Evolutionary conservation across 2,329 filamentous ascomycete species (phyloP).

Genomic region (Claviceps pusilla): DNA sequence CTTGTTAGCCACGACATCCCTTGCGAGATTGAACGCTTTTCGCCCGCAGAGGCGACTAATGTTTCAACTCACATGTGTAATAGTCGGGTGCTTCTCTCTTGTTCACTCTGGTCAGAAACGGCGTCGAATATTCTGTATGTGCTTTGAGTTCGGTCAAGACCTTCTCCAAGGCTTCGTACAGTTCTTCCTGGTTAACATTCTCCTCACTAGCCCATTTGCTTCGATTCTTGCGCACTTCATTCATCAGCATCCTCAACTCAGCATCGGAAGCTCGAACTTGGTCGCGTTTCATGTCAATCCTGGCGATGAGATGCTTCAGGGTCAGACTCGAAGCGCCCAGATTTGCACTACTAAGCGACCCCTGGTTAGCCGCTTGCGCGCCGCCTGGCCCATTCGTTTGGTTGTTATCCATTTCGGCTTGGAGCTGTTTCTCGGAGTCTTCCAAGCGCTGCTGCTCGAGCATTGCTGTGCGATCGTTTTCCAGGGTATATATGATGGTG

Average conservation of each 20-base stretch:
- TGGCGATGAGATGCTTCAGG: constrained; percentile 88
- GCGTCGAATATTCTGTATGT: constrained; percentile 92
- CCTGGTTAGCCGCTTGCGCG: constrained; percentile 52
- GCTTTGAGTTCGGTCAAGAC: constrained; percentile 94
- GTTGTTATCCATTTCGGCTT: constrained; percentile 74
- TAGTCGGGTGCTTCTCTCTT: constrained; percentile 96
- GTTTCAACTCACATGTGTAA: constrained; percentile 56
- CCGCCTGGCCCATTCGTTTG: constrained; percentile 31
- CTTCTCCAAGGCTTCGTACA: constrained; percentile 94
- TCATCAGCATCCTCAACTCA: constrained; percentile 82
- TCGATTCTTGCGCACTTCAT: constrained; percentile 91
- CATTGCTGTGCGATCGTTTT: constrained; percentile 93
- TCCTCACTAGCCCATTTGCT: constrained; percentile 99
- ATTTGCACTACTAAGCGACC: constrained; percentile 83
- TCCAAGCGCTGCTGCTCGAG: constrained; percentile 92
- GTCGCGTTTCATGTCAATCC: constrained; percentile 84
- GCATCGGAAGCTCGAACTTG: constrained; percentile 85
- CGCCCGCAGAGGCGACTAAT: background rate
- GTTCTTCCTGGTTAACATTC: constrained; percentile 89
- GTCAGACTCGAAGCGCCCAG: constrained; percentile 91
- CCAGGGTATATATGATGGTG: constrained; percentile 85
- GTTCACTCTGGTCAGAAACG: constrained; percentile 85
- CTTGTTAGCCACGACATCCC: background rate
- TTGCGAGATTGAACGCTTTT: background rate
- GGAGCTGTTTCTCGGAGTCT: constrained; percentile 88